These are phyloP conservation scores for Begonia masoniana DNA, from an alignment of 306 rosid species.

Conservation along the genomic window DNA sequence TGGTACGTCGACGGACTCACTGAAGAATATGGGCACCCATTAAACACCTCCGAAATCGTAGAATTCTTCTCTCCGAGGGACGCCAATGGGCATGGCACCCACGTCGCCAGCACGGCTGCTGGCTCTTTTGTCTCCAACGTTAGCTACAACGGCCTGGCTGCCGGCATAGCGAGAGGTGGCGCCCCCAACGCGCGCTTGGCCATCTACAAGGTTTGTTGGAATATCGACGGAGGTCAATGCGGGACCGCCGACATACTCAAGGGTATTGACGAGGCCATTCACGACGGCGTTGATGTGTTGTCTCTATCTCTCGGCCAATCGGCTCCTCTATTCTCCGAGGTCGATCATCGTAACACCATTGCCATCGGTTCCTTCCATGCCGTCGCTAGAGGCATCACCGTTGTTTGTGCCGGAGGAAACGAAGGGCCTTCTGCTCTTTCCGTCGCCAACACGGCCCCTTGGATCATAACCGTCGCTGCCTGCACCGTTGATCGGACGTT, in stretches of 20 bases:
- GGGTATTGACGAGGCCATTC: conserved; percentile 32
- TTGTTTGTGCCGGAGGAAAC: conserved; percentile 30
- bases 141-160: conserved; percentile 31
- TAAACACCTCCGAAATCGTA: conserved; percentile 8
- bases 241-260: conserved; percentile 29
- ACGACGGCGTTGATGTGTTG: conserved; percentile 42
- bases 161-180: conserved; percentile 35
- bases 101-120: conserved; percentile 31
- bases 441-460: conserved; percentile 28
- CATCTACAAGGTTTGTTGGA: conserved; percentile 47
- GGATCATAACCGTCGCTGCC: conserved; percentile 37
- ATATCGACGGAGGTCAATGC: conserved; percentile 15
- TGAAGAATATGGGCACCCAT: conserved; percentile 28
- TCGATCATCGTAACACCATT: conserved; percentile 19
- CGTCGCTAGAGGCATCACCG: conserved; percentile 28
- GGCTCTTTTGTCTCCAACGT: conserved; percentile 21
- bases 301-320: conserved; percentile 26
- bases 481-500: conserved; percentile 35
- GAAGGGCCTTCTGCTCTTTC: conserved; percentile 27
- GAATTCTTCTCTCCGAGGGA: conserved; percentile 36
- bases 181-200: conserved; percentile 36
- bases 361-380: conserved; percentile 38
- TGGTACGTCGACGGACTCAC: conserved; percentile 28
- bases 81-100: conserved; percentile 28
- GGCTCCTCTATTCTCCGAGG: conserved; percentile 20